phyloP scores from a whole-genome alignment of 169 alveolate species.

The Prorocentrum cordatum region DNA sequence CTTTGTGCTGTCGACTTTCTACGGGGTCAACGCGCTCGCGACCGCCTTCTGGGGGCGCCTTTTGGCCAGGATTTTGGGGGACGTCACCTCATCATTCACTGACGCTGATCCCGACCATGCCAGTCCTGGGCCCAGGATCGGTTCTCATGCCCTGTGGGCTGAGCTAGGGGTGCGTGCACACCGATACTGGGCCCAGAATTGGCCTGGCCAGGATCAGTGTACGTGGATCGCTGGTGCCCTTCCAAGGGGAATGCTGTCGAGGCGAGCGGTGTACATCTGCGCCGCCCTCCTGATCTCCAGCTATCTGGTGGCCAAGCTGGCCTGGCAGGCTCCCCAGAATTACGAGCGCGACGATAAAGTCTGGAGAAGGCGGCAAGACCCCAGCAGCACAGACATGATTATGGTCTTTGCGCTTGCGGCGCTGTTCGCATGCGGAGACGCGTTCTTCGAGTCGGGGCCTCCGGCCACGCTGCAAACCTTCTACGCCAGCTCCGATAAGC shows the following conservation, averaged over 20 bases:
- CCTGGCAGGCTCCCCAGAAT: constrained; percentile 20
- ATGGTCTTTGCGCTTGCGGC: not conserved
- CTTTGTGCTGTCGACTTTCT: constrained; percentile 19
- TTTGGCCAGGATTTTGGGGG: too few relatives aligned
- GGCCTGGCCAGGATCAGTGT: too few relatives aligned
- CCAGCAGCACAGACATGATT: too few relatives aligned
- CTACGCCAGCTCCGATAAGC: not conserved
- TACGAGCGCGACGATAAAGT: not conserved
- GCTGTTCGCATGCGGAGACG: constrained; percentile 16
- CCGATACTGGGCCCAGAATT: too few relatives aligned
- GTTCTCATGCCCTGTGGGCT: too few relatives aligned
- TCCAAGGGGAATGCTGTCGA: not conserved
- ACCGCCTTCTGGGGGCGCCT: constrained; percentile 40
- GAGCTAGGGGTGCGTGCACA: too few relatives aligned
- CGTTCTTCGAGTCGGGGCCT: constrained; percentile 52
- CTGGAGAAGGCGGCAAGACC: too few relatives aligned
- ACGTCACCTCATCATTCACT: too few relatives aligned
- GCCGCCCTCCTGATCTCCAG: constrained; percentile 1
- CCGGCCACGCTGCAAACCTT: constrained; percentile 32
- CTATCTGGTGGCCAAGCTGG: not conserved
- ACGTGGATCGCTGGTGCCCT: too few relatives aligned
- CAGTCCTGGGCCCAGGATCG: too few relatives aligned
- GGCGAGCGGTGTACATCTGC: not conserved
- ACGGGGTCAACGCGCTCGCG: constrained; percentile 8
- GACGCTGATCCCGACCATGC: too few relatives aligned